Base-by-base conservation (phyloP, 352 stramenopile species). In the Pythium scleroteichum region DNA sequence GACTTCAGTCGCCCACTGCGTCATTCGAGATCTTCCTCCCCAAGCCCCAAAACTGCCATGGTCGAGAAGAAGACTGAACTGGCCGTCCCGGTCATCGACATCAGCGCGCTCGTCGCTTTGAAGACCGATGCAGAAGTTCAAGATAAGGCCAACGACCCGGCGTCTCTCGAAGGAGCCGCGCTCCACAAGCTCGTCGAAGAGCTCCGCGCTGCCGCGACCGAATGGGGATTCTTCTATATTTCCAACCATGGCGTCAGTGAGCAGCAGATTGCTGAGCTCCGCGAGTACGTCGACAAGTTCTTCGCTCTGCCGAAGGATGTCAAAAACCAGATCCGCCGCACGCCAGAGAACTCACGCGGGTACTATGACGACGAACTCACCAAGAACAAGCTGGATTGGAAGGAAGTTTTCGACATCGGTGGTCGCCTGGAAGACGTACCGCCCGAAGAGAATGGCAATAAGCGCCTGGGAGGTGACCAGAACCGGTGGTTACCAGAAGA, bases 291-390 rank as follows among this genome's bases (percentile, higher is more conserved):
- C 67, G 64, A 68, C 20, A 54, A 60, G 1, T 97, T 97, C 72
- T 98, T 98, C 70, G 55, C 22, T 4, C 69, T 97, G 16, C 79
- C 85, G 1, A 73, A 75, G 44, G 63, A 85, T 2, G 57, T 71
- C 16, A 92, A 93, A 64, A 46, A 57, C 39, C 49, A 40, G 2
- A 48, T 96, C 40, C 85, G 57, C 1, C 95, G 90, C 62, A 82
- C 16, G 51, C 76, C 57, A 32, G 72, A 64, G 16, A 98, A 98
- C 78, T 72, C 90, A 24, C 77, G 88, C 50, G 94, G 94, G n/a
- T 98, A 90, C 68, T 97, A 96, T 69, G 89, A 98, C 59, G 82
- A 95, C 57, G 94, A 98, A 60, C 71, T 98, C 22, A 98, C 94
- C 40, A 98, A 98, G 76, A 87, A 95, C 64, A 92, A 85, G 52